These are phyloP conservation scores for Scheffersomyces lignicola DNA, from an alignment of 1,139 yeast genomes.

Conservation along the genomic window DNA sequence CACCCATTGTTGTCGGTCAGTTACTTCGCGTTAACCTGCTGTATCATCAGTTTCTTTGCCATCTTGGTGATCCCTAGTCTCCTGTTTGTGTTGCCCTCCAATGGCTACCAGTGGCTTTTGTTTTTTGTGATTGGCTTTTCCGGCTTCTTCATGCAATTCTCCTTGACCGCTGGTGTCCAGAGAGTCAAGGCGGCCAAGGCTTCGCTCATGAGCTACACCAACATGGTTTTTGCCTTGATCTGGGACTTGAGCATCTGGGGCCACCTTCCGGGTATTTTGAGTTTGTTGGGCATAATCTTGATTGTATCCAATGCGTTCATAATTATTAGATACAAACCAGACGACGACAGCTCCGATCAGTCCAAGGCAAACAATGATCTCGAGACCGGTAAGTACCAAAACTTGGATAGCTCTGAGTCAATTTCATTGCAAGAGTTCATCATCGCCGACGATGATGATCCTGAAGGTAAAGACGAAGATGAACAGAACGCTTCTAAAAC, in stretches of 20 bases:
- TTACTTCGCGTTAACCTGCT: conserved; percentile 66
- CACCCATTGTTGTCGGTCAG: conserved; percentile 81
- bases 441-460: conserved; percentile 25
- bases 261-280: conserved; percentile 69
- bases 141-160: conserved; percentile 81
- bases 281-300: conserved; percentile 66
- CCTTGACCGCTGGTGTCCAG: conserved; percentile 81
- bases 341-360: conserved; percentile 10
- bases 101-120: conserved; percentile 62
- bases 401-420: conserved; percentile 14
- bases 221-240: conserved; percentile 74
- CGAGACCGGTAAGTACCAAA: conserved; percentile 16
- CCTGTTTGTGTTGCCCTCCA: conserved; percentile 60
- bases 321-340: conserved; percentile 53
- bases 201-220: conserved; percentile 71
- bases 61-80: conserved; percentile 59
- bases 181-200: conserved; percentile 80
- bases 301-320: conserved; percentile 67
- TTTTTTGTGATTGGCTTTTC: conserved; percentile 64
- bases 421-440: conserved; percentile 27
- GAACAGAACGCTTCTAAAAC: background rate
- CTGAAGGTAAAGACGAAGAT: conserved; percentile 8
- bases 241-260: conserved; percentile 76
- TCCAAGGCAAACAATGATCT: conserved; percentile 10
- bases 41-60: conserved; percentile 55